Evolutionary conservation across 352 stramenopile species (phyloP).

Genomic region (Plasmopara halstedii): DNA sequence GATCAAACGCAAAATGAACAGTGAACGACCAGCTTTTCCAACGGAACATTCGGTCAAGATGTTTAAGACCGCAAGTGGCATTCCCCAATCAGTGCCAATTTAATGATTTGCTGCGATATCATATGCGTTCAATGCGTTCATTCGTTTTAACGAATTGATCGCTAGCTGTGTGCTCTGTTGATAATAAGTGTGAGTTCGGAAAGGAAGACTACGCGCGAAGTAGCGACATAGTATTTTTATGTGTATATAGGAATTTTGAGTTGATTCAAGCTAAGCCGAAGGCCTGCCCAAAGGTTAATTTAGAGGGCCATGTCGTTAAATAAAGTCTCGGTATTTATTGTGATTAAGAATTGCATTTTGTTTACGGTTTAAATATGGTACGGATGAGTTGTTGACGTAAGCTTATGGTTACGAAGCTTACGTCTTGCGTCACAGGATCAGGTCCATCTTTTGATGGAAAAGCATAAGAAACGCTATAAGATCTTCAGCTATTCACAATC

Average conservation of each 20-base stretch:
- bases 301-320: conserved; percentile 20
- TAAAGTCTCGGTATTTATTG: conserved; percentile 44
- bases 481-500: too few species aligned
- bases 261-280: conserved; percentile 15
- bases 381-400: neutral
- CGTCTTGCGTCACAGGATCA: too few species aligned
- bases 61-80: conserved; percentile 33
- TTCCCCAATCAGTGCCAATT: conserved; percentile 30
- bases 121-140: neutral
- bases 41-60: conserved; percentile 29
- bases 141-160: conserved; percentile 16
- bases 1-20: conserved; percentile 46
- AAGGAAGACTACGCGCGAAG: conserved; percentile 13
- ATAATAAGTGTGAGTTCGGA: conserved; percentile 19
- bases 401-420: too few species aligned
- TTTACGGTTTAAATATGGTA: neutral
- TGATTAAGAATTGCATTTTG: too few species aligned
- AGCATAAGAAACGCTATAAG: too few species aligned
- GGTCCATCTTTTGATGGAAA: too few species aligned
- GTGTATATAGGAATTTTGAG: conserved; percentile 29
- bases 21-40: conserved; percentile 26
- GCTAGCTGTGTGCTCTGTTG: conserved; percentile 18
- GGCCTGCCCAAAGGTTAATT: conserved; percentile 15
- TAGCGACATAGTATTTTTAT: conserved; percentile 7
- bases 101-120: conserved; percentile 4